Base-by-base conservation (phyloP, 2,329 filamentous ascomycete species). In the Aurifilum marmelostoma region DNA sequence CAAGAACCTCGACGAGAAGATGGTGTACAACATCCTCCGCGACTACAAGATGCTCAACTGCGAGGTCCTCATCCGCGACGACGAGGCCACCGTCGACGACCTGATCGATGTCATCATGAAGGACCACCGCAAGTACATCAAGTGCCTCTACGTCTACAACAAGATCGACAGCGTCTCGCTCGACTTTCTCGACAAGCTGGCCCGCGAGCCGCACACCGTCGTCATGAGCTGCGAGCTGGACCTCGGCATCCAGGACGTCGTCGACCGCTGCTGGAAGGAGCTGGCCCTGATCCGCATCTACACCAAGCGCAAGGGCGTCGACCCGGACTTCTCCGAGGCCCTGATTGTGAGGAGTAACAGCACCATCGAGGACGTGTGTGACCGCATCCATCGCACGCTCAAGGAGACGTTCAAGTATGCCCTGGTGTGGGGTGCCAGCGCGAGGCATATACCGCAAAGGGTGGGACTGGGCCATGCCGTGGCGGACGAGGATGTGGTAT, bases 331-430 rank as follows among this genome's bases (percentile, higher is more conserved):
- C 77, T 82, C 80, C 71, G 96, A 99, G 82, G 96, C 96, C 1
- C 81, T 99, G 75, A 99, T 99, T 77, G 96, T 99, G 73, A 87
- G 97, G 69, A 89, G 85, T 77, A 92, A 94, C 75, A 93, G 92
- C 77, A 93, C 90, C 16, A 94, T 99, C 76, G 96, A 98, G 82
- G 95, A 99, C 80, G 96, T 99, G 12, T 99, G 96, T 80, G 96
- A 99, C 80, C 89, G 93, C 75, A 92, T 99, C 74, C 96, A 99
- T 82, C 87, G 96, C 71, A 96, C 89, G 34, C 83, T 99, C 73
- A 99, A 98, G 87, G 97, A 99, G 72, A 97, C 94, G 5, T 99
- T 98, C 87, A 99, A 98, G 84, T 97, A 98, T 82, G 97, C 96
- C 3, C 82, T 98, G 73, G 96, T 99, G 0, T 99, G 97, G 97